Evolutionary conservation across 2,329 filamentous ascomycete genomes (phyloP).

Genomic region (Pezicula radicicola): DNA sequence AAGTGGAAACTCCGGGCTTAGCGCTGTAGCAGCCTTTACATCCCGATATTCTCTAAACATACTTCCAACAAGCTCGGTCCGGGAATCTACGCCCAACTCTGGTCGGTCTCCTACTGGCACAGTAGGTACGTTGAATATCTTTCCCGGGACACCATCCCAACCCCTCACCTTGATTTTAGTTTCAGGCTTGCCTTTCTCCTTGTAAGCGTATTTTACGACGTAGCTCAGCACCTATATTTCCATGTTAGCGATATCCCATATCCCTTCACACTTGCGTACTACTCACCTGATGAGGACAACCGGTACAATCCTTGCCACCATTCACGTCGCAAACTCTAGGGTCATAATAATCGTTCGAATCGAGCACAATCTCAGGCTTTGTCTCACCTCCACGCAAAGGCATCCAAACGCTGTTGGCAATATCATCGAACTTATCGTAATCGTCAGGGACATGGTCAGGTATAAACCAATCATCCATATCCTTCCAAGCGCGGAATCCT

Average conservation of each 20-base stretch:
- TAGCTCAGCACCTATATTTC: neutral
- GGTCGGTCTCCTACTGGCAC: slow-evolving; percentile 2
- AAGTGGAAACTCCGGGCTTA: slow-evolving; percentile 17
- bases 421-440: slow-evolving; percentile 10
- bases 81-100: slow-evolving; percentile 1
- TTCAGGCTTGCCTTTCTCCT: neutral
- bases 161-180: slow-evolving; percentile 12
- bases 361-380: slow-evolving; percentile 14
- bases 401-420: slow-evolving; percentile 25
- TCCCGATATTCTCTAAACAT: slow-evolving; percentile 6
- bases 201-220: neutral
- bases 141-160: slow-evolving; percentile 25
- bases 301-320: neutral
- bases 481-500: slow-evolving; percentile 15
- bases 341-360: slow-evolving; percentile 10
- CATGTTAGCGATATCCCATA: neutral
- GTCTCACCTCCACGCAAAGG: slow-evolving; percentile 20
- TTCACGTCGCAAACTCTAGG: neutral
- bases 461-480: slow-evolving; percentile 8
- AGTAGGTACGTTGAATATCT: slow-evolving; percentile 26
- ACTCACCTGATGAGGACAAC: slow-evolving; percentile 1
- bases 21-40: neutral
- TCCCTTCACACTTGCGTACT: no score
- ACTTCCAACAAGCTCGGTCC: neutral
- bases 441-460: slow-evolving; percentile 2